A percentile compares a stretch with the other conserved stretches of the same genome.
Evolutionary conservation across 2,329 filamentous ascomycete species (phyloP).

Genomic region (Botrytis squamosa): DNA sequence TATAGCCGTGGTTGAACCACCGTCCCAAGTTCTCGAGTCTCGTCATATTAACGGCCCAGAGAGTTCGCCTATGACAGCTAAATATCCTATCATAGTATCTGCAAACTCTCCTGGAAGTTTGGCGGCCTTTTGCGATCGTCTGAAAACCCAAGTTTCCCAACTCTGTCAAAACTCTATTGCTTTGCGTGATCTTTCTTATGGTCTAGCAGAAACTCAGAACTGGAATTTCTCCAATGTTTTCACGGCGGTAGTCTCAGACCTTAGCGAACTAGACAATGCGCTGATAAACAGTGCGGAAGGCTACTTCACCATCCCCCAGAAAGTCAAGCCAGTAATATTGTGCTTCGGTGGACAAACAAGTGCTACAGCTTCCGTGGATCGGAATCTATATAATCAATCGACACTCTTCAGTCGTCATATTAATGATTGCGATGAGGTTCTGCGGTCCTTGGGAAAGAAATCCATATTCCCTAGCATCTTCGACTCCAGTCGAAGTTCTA

Average conservation of each 20-base stretch:
- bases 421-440: background rate
- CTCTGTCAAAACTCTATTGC: background rate
- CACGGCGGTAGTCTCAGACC: background rate
- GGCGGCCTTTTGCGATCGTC: background rate
- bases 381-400: background rate
- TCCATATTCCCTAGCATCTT: background rate
- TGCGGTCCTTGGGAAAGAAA: background rate
- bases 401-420: background rate
- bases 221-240: background rate
- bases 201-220: background rate
- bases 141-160: background rate
- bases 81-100: background rate
- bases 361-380: background rate
- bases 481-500: background rate
- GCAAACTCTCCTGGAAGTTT: background rate
- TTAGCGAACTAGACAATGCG: background rate
- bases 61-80: background rate
- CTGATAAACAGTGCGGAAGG: background rate
- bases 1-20: background rate
- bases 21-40: background rate
- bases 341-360: background rate
- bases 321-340: background rate
- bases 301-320: background rate
- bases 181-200: background rate
- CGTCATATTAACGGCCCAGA: background rate